These are phyloP conservation scores for Polytrichum formosum DNA, from an alignment of 225 moss, liverwort and hornwort species.

Conservation along the genomic window DNA sequence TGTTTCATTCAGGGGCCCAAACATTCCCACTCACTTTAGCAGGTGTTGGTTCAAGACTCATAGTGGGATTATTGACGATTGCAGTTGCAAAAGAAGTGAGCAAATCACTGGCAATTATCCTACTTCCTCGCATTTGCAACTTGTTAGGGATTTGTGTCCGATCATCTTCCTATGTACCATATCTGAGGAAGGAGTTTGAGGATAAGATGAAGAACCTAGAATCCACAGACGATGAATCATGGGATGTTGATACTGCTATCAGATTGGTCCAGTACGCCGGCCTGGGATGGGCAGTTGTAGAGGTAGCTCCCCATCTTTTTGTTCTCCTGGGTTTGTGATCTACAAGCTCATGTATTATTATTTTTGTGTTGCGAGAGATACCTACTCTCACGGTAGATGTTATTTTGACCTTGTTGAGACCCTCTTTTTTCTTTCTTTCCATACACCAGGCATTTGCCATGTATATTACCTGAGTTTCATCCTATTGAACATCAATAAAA, in stretches of 20 bases:
- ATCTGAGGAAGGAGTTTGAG: slow-evolving; percentile 25
- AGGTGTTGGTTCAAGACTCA: slow-evolving; percentile 32
- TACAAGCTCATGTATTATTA: slow-evolving; percentile 18
- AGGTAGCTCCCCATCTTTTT: slow-evolving; percentile 58
- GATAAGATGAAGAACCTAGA: slow-evolving; percentile 16
- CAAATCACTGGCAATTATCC: slow-evolving; percentile 61
- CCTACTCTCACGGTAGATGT: neutral
- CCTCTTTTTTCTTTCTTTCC: neutral
- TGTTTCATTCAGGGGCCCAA: slow-evolving; percentile 35
- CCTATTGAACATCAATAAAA: neutral
- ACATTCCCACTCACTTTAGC: slow-evolving; percentile 26
- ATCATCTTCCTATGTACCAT: slow-evolving; percentile 56
- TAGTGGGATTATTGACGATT: slow-evolving; percentile 57
- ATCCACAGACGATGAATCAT: slow-evolving; percentile 43
- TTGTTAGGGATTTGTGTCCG: slow-evolving; percentile 57
- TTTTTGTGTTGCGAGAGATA: neutral
- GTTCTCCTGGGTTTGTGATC: slow-evolving; percentile 36
- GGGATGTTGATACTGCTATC: slow-evolving; percentile 84
- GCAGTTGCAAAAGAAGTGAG: slow-evolving; percentile 45
- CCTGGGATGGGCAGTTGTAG: slow-evolving; percentile 78
- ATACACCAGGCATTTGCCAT: neutral
- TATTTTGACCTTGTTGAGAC: slow-evolving; percentile 3
- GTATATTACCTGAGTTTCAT: slow-evolving; percentile 1
- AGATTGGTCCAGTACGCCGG: slow-evolving; percentile 74
- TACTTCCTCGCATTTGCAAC: slow-evolving; percentile 58